Percentiles rank a stretch among this genome's conserved stretches.
These are phyloP conservation scores for Aspergillus haitiensis DNA, from an alignment of 495 filamentous ascomycete species.

Conservation along the genomic window DNA sequence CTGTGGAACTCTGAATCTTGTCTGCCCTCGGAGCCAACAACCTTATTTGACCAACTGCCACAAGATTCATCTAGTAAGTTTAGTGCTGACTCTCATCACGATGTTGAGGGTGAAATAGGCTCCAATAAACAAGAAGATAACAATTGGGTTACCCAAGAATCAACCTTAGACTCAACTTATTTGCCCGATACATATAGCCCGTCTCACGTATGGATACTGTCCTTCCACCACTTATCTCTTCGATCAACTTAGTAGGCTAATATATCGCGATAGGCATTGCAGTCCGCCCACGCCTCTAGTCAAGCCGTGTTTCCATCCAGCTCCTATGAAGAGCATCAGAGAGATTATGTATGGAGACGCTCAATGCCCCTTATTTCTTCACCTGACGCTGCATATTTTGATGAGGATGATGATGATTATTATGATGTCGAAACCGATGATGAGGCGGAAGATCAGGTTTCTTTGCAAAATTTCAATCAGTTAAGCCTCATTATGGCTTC, in stretches of 20 bases:
- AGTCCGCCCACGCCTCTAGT: background rate
- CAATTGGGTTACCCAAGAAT: background rate
- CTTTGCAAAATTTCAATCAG: conserved; percentile 55
- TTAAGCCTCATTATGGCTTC: conserved; percentile 47
- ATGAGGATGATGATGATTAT: conserved; percentile 57
- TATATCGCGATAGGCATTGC: background rate
- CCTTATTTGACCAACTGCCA: conserved; percentile 14
- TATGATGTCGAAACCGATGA: conserved; percentile 70
- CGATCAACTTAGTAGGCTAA: background rate
- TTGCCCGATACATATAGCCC: background rate
- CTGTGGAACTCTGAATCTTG: background rate
- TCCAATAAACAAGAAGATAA: background rate
- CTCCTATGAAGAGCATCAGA: conserved; percentile 12
- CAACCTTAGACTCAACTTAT: background rate
- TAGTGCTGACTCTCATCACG: background rate
- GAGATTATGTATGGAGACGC: background rate
- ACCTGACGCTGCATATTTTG: conserved; percentile 36
- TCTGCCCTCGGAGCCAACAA: conserved; percentile 3
- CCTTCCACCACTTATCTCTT: background rate
- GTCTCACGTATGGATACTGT: background rate
- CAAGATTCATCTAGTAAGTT: conserved; percentile 9
- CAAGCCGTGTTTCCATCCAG: background rate
- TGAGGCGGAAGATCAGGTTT: conserved; percentile 56
- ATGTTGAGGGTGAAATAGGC: background rate
- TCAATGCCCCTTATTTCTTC: conserved; percentile 8